phyloP scores from a whole-genome alignment of 2,329 filamentous ascomycete genomes.

The Monosporascus cannonballus region DNA sequence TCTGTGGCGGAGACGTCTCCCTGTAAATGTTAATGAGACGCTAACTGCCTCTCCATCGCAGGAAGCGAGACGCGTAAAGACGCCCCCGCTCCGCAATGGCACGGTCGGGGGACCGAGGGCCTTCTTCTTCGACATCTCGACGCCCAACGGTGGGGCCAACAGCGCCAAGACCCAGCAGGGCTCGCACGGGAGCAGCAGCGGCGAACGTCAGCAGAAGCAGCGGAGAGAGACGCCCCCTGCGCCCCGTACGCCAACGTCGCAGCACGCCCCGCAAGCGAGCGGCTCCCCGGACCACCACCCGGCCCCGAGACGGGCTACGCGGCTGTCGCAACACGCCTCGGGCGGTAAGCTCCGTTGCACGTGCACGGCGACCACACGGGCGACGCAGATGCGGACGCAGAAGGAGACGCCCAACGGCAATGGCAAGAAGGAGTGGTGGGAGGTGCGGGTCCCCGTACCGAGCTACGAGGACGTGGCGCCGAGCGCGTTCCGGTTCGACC shows the following conservation, averaged over 20 bases:
- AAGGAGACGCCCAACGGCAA: not conserved
- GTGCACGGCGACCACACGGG: not conserved
- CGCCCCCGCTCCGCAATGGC: slow-evolving; percentile 37
- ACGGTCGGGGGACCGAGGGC: slow-evolving; percentile 31
- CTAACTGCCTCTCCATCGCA: slow-evolving; percentile 13
- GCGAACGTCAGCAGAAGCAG: not conserved
- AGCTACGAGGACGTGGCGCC: slow-evolving; percentile 19
- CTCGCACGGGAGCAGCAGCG: slow-evolving; percentile 1
- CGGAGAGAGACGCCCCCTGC: too few species aligned
- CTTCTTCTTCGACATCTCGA: slow-evolving; percentile 37
- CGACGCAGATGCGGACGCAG: not conserved
- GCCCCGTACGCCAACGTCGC: too few species aligned
- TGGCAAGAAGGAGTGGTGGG: slow-evolving; percentile 25
- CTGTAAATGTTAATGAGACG: not conserved
- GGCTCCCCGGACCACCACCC: not conserved
- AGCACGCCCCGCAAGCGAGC: too few species aligned
- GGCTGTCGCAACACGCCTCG: not conserved
- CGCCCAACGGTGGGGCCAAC: slow-evolving; percentile 22
- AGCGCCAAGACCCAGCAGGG: not conserved
- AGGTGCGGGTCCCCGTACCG: slow-evolving; percentile 16
- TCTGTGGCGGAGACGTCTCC: not conserved
- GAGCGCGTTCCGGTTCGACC: slow-evolving; percentile 38
- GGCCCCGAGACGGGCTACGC: too few species aligned
- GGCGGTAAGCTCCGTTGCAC: too few species aligned
- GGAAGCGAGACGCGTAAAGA: slow-evolving; percentile 44